Conservation (phyloP, 805 yeast genomes). For the Kazachstania taianensis region DNA sequence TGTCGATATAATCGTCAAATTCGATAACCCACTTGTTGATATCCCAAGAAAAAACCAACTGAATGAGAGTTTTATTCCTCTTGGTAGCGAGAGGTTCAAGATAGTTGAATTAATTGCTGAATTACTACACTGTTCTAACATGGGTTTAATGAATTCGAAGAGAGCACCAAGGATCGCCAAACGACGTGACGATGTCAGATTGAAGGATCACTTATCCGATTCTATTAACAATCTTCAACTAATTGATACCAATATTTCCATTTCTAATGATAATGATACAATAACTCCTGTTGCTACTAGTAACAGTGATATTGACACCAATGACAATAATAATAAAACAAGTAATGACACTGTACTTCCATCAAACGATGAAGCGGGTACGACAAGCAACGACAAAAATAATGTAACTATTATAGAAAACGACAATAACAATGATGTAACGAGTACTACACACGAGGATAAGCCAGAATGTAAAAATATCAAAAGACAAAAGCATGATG, state of each 20-base stretch:
- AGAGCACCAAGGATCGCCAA: slow-evolving; percentile 56
- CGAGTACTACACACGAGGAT: neutral
- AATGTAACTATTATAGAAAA: neutral
- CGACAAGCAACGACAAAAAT: neutral
- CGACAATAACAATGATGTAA: slow-evolving; percentile 1
- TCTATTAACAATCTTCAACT: neutral
- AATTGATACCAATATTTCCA: neutral
- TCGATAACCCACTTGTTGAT: slow-evolving; percentile 12
- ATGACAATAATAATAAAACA: slow-evolving; percentile 2
- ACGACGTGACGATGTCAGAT: slow-evolving; percentile 61
- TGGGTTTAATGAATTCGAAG: slow-evolving; percentile 77
- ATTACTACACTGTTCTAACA: slow-evolving; percentile 86
- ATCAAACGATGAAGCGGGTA: neutral
- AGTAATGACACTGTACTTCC: slow-evolving; percentile 3
- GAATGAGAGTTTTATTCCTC: slow-evolving; percentile 50
- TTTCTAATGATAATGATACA: neutral
- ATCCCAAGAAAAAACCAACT: slow-evolving; percentile 45
- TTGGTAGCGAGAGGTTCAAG: slow-evolving; percentile 86
- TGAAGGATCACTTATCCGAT: slow-evolving; percentile 6
- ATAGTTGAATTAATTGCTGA: slow-evolving; percentile 89
- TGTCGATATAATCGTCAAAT: slow-evolving; percentile 15
- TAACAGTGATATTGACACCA: slow-evolving; percentile 1
- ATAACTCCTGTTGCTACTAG: neutral
- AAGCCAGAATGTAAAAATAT: neutral
- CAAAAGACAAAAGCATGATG: neutral